phyloP scores from a whole-genome alignment of 2,329 filamentous ascomycete species.

The Colletotrichum brevisporum region DNA sequence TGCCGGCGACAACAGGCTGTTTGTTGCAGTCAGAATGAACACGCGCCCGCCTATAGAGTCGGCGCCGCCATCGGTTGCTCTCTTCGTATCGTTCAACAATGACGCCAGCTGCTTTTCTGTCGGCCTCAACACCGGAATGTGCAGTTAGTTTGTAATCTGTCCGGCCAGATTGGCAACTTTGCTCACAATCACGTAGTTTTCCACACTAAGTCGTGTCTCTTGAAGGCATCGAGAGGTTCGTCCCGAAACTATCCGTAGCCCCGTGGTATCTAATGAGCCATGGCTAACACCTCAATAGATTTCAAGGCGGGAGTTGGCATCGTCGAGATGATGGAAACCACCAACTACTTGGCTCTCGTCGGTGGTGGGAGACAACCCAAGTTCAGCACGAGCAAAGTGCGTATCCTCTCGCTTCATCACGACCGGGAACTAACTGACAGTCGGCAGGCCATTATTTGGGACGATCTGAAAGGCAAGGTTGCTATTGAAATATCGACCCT shows the following conservation, averaged over 20 bases:
- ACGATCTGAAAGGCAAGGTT: constrained; percentile 81
- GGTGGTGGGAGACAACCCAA: constrained; percentile 89
- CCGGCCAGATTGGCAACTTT: background rate
- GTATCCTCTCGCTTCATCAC: constrained; percentile 5
- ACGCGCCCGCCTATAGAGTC: constrained; percentile 88
- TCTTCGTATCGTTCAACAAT: constrained; percentile 89
- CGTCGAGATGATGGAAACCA: constrained; percentile 87
- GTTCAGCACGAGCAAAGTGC: constrained; percentile 87
- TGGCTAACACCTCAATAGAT: constrained; percentile 59
- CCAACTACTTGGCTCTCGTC: constrained; percentile 90
- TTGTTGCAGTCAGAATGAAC: constrained; percentile 77
- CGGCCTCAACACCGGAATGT: constrained; percentile 88
- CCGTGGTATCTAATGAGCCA: background rate
- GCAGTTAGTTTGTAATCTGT: constrained; percentile 68
- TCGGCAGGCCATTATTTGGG: constrained; percentile 85
- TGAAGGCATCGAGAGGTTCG: constrained; percentile 69
- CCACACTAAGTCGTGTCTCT: constrained; percentile 78
- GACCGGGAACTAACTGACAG: constrained; percentile 6
- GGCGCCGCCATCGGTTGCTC: constrained; percentile 78
- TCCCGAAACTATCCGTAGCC: background rate
- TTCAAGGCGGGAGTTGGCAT: constrained; percentile 87
- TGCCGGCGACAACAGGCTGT: no score
- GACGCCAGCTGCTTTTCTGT: constrained; percentile 89
- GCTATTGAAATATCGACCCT: constrained; percentile 85
- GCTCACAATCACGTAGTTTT: constrained; percentile 70